A percentile compares a stretch with the other conserved stretches of the same genome.
These are phyloP conservation scores for Kwoniella heveanensis DNA, from an alignment of 768 basidiomycete species.

Conservation along the genomic window DNA sequence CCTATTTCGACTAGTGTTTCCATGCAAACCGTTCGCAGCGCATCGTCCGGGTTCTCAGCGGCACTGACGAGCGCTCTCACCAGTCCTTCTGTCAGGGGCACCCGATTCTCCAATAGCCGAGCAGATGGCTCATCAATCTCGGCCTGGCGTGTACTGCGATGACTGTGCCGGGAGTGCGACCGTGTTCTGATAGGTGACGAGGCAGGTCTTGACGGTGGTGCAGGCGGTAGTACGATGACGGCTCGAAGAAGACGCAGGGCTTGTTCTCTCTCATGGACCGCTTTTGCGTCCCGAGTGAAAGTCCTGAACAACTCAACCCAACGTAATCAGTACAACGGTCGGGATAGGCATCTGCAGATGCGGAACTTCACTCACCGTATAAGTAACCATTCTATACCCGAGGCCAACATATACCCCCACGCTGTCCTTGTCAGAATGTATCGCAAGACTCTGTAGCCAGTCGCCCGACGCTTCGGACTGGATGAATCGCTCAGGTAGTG, in stretches of 20 bases:
- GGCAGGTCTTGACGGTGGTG: conserved; percentile 9
- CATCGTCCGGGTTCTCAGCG: conserved; percentile 89
- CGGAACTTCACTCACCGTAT: conserved; percentile 66
- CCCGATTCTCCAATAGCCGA: conserved; percentile 24
- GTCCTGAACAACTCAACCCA: too few relatives aligned
- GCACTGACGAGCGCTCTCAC: conserved; percentile 87
- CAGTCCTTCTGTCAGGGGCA: conserved; percentile 47
- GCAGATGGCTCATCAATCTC: background rate
- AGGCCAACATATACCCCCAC: conserved; percentile 66
- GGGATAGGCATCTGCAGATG: background rate
- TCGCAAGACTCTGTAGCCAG: conserved; percentile 80
- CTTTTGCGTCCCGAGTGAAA: conserved; percentile 79
- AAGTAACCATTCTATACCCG: conserved; percentile 83
- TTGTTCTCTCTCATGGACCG: conserved; percentile 77
- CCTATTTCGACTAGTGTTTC: conserved; percentile 88
- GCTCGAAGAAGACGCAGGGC: conserved; percentile 83
- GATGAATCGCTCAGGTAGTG: conserved; percentile 75
- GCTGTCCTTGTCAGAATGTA: conserved; percentile 76
- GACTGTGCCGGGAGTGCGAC: conserved; percentile 64
- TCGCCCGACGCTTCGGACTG: conserved; percentile 73
- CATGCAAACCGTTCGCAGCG: conserved; percentile 76
- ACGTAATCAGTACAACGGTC: too few relatives aligned
- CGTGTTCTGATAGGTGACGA: conserved; percentile 15
- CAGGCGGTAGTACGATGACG: conserved; percentile 70
- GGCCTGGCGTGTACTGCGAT: conserved; percentile 42